Evolutionary conservation across 257 asterid species (phyloP).

Genomic region (Craterostigma plantagineum): DNA sequence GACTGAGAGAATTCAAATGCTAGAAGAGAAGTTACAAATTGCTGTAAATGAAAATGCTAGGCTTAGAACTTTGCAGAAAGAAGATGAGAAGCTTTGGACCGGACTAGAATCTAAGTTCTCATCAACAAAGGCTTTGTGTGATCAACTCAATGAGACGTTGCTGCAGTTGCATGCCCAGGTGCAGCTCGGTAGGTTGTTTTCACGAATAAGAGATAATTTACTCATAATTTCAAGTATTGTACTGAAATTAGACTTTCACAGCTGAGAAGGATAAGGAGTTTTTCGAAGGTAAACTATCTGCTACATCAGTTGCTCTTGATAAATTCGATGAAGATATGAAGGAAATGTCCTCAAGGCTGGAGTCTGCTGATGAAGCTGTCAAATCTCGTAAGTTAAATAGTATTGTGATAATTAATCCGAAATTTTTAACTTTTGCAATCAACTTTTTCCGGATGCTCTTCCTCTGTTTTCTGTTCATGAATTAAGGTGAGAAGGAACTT

Average conservation of each 20-base stretch:
- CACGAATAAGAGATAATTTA: too few relatives aligned
- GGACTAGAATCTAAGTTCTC: slow-evolving; percentile 82
- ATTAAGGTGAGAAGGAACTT: slow-evolving; percentile 71
- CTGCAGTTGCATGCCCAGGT: slow-evolving; percentile 60
- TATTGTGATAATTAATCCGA: background rate
- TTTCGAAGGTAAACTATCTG: slow-evolving; percentile 61
- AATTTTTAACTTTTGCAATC: too few relatives aligned
- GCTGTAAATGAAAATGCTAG: slow-evolving; percentile 79
- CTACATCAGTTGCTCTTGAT: slow-evolving; percentile 57
- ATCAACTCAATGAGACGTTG: slow-evolving; percentile 67
- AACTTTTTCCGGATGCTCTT: too few relatives aligned
- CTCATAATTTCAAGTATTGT: slow-evolving; percentile 3
- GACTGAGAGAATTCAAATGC: slow-evolving; percentile 39
- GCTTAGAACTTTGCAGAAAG: slow-evolving; percentile 76
- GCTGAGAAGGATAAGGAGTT: slow-evolving; percentile 72
- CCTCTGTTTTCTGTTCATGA: slow-evolving; percentile 12
- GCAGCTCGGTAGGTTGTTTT: slow-evolving; percentile 43
- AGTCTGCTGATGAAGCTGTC: slow-evolving; percentile 50
- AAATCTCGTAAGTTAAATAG: slow-evolving; percentile 50
- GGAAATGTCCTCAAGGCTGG: slow-evolving; percentile 47
- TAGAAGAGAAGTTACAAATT: slow-evolving; percentile 81
- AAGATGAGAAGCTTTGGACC: slow-evolving; percentile 89
- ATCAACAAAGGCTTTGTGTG: slow-evolving; percentile 60
- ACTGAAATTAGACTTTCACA: slow-evolving; percentile 21
- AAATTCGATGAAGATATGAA: slow-evolving; percentile 48